A percentile compares a stretch with the other conserved stretches of the same genome.
Evolutionary conservation across 352 stramenopile genomes (phyloP).

Genomic region (Phytophthora palmivora): DNA sequence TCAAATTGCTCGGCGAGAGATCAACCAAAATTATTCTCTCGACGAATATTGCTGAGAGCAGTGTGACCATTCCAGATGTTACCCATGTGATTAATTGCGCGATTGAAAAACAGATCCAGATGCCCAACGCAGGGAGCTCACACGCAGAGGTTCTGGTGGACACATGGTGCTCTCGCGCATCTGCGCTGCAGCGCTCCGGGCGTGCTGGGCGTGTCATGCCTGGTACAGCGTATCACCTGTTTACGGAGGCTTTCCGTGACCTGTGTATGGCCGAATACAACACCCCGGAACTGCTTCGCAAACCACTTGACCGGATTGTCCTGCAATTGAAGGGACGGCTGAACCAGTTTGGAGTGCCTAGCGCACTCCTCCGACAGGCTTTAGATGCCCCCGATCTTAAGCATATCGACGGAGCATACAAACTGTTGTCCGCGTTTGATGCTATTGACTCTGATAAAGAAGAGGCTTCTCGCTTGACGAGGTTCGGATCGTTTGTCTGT

Average conservation of each 20-base stretch:
- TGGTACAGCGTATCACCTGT: slow-evolving; percentile 93
- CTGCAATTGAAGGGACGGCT: slow-evolving; percentile 81
- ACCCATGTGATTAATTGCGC: slow-evolving; percentile 89
- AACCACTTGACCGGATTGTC: slow-evolving; percentile 83
- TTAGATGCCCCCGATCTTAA: slow-evolving; percentile 71
- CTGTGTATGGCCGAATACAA: slow-evolving; percentile 83
- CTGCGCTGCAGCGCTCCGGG: slow-evolving; percentile 81
- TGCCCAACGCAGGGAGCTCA: slow-evolving; percentile 70
- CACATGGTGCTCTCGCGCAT: slow-evolving; percentile 95
- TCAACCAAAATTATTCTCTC: slow-evolving; percentile 94
- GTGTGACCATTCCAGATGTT: slow-evolving; percentile 96
- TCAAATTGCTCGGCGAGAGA: slow-evolving; percentile 48
- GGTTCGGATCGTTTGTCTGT: slow-evolving; percentile 82
- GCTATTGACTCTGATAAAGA: slow-evolving; percentile 73
- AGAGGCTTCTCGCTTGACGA: slow-evolving; percentile 63
- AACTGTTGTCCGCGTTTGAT: slow-evolving; percentile 70
- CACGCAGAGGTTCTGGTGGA: slow-evolving; percentile 79
- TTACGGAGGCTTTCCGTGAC: slow-evolving; percentile 71
- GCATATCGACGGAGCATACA: slow-evolving; percentile 83
- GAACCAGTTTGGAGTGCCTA: slow-evolving; percentile 74
- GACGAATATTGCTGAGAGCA: slow-evolving; percentile 98
- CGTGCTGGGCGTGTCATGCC: slow-evolving; percentile 94
- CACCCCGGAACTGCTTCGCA: slow-evolving; percentile 82
- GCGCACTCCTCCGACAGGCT: slow-evolving; percentile 67
- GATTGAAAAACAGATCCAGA: slow-evolving; percentile 88